Conservation (phyloP, 805 yeast species). For the Priceomyces haplophilus region DNA sequence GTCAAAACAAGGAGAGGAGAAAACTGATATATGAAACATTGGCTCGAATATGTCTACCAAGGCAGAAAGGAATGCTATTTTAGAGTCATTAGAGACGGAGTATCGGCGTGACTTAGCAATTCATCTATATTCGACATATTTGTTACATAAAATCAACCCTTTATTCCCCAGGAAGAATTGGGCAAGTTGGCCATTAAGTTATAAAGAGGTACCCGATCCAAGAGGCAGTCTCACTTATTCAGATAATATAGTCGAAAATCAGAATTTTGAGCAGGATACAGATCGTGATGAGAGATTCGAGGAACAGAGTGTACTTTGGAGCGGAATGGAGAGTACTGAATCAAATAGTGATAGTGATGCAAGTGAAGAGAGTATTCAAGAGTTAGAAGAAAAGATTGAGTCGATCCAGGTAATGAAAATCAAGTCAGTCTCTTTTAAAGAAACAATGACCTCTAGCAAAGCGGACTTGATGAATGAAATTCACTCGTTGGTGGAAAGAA, state of each 20-base stretch:
- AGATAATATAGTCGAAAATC: constrained; percentile 11
- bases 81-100: constrained; percentile 43
- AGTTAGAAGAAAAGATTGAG: constrained; percentile 4
- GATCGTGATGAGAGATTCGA: constrained; percentile 12
- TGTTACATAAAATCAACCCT: constrained; percentile 40
- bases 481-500: constrained; percentile 15
- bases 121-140: constrained; percentile 59
- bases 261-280: constrained; percentile 7
- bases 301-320: neutral
- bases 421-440: constrained; percentile 7
- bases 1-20: too few species aligned
- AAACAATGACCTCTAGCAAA: constrained; percentile 17
- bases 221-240: constrained; percentile 18
- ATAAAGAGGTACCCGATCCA: constrained; percentile 37
- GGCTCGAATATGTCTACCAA: constrained; percentile 6
- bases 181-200: constrained; percentile 59
- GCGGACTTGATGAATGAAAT: constrained; percentile 21
- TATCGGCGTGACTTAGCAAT: constrained; percentile 55
- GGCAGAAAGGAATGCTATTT: constrained; percentile 20
- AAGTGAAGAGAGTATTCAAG: constrained; percentile 4
- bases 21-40: too few species aligned
- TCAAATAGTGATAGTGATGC: constrained; percentile 5
- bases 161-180: constrained; percentile 40
- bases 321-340: constrained; percentile 14
- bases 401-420: constrained; percentile 6